Evolutionary conservation across 164 flowering plant species (phyloP).

Genomic region (Pachysandra terminalis): DNA sequence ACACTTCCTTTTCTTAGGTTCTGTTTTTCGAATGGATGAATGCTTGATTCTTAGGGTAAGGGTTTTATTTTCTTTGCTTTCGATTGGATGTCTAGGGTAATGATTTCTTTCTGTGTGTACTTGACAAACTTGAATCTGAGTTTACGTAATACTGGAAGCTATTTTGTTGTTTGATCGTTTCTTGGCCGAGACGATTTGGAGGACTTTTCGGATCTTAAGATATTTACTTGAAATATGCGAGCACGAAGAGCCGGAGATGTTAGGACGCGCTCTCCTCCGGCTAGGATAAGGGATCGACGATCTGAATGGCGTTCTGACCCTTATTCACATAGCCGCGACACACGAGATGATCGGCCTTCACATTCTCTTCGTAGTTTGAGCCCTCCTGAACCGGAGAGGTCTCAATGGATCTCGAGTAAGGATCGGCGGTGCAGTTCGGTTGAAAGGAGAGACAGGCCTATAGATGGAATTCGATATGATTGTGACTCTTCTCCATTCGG

Average conservation of each 20-base stretch:
- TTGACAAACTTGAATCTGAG: neutral
- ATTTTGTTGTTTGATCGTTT: no score
- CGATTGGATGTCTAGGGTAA: neutral
- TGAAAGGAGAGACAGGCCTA: constrained; percentile 21
- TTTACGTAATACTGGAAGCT: neutral
- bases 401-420: constrained; percentile 3
- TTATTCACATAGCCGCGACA: neutral
- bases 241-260: constrained; percentile 3
- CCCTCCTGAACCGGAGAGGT: constrained; percentile 8
- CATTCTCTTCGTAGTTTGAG: constrained; percentile 7
- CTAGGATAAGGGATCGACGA: constrained; percentile 6
- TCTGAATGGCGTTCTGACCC: constrained; percentile 8
- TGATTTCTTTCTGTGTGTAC: neutral
- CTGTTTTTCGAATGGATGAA: neutral
- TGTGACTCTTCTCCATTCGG: neutral
- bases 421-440: constrained; percentile 18
- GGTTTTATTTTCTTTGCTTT: neutral
- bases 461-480: constrained; percentile 1
- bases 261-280: constrained; percentile 13
- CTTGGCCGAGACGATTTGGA: no score
- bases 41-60: neutral
- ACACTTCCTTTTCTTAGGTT: neutral
- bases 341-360: neutral
- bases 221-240: constrained; percentile 2
- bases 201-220: neutral